Percentiles rank a stretch among this genome's conserved stretches.
phyloP scores from a whole-genome alignment of 2,329 filamentous ascomycete species.

The Cercospora canescens region DNA sequence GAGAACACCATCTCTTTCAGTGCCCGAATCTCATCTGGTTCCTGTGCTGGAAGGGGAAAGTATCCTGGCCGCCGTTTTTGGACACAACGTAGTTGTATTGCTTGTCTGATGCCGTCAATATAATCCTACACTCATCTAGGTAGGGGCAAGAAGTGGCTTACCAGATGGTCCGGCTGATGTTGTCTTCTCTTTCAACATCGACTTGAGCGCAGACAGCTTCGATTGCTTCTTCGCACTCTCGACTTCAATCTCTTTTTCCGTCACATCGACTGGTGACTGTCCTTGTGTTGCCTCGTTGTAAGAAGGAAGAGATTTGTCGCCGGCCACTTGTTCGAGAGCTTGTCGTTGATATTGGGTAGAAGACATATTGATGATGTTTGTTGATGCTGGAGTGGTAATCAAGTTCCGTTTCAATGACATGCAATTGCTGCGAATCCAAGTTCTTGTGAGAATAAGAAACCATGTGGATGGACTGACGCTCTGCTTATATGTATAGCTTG shows the following conservation, averaged over 20 bases:
- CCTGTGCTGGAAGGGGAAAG: background rate
- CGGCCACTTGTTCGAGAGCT: background rate
- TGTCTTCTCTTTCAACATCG: background rate
- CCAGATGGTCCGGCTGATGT: background rate
- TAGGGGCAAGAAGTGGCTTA: background rate
- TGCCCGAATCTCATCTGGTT: slow-evolving; percentile 1
- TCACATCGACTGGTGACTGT: slow-evolving; percentile 2
- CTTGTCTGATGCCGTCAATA: background rate
- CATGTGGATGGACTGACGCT: background rate
- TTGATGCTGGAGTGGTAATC: background rate
- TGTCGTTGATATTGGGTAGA: background rate
- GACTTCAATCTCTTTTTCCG: slow-evolving; percentile 1
- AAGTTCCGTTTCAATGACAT: background rate
- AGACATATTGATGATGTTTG: background rate
- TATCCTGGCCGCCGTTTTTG: background rate
- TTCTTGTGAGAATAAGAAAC: background rate
- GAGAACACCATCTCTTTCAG: background rate
- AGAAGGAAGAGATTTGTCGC: slow-evolving; percentile 10
- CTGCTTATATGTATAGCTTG: background rate
- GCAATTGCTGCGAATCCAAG: background rate
- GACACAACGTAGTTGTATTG: background rate
- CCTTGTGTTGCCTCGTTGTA: slow-evolving; percentile 9
- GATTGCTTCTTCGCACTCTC: background rate
- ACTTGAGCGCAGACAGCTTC: background rate
- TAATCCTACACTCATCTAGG: background rate